phyloP scores from a whole-genome alignment of 75 land plant genomes.

The Pinus albicaulis region DNA sequence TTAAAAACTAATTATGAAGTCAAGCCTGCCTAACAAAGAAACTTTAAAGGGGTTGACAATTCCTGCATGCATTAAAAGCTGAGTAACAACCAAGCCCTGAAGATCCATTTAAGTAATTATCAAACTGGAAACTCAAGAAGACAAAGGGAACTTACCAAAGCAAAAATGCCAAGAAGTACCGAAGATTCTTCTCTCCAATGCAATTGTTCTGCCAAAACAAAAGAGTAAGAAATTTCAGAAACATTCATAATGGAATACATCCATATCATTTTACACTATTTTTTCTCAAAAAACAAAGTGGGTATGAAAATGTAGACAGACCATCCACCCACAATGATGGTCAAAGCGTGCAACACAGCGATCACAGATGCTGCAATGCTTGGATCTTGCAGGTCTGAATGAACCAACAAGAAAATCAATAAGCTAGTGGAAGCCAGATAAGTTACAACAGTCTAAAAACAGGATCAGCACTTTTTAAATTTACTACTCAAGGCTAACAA shows the following conservation, averaged over 20 bases:
- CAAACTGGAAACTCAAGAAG: background rate
- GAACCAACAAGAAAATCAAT: background rate
- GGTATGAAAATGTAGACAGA: slow-evolving; percentile 14
- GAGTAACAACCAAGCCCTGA: background rate
- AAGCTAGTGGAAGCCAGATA: background rate
- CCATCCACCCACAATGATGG: slow-evolving; percentile 99
- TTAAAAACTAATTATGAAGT: background rate
- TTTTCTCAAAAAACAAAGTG: background rate
- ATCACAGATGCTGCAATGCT: slow-evolving; percentile 95
- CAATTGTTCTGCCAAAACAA: slow-evolving; percentile 82
- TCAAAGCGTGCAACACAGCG: slow-evolving; percentile 98
- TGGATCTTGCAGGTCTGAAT: slow-evolving; percentile 92
- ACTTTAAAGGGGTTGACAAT: background rate
- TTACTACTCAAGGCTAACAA: background rate
- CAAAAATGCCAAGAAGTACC: slow-evolving; percentile 91
- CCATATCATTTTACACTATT: background rate
- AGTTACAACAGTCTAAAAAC: background rate
- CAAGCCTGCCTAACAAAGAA: background rate
- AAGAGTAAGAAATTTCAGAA: background rate
- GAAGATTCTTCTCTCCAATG: slow-evolving; percentile 94
- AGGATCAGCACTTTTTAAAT: background rate
- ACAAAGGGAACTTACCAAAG: slow-evolving; percentile 55
- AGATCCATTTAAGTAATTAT: background rate
- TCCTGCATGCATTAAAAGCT: background rate
- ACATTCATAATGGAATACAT: background rate